Evolutionary conservation across 164 flowering plant species (phyloP), one percentile per base, ranked within the genome.

Genomic region (Akebia trifoliata): DNA sequence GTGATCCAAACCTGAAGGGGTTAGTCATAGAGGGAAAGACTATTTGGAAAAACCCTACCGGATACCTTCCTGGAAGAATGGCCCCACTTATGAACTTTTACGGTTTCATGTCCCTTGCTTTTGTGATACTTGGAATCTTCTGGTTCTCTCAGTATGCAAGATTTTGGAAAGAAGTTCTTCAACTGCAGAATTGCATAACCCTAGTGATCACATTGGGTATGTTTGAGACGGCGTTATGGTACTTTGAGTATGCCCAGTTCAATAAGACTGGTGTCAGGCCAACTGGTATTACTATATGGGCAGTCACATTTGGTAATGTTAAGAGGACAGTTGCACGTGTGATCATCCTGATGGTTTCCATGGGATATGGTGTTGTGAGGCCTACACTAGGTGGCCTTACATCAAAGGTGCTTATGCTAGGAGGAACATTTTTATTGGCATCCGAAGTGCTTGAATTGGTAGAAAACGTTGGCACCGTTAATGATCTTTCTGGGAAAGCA

Each of bases 311-410:
- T 69, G 97, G 99, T 29, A 60, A 84, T 21, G 74, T 93, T 38
- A 94, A 90, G 64, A 85, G 96, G 28, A 85, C 93, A 2, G 70
- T 86, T 47, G 83, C 96, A 20, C 90, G 97, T 42, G 31, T 94
- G 53, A 80, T 94, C 69, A 79, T 94, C 54, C 72, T 94, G 45
- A 86, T 82, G 74, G 99, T 94, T 66, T 72, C 93, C 0, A 94
- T 94, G 99, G 99, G 99, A 14, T 94, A 81, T 58, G 99, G 99
- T 73, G 99, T 94, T 57, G 95, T 94, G 36, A 87, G 97, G 49
- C 97, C 99, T 35, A 90, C 97, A 10, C 69, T 94, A 15, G 99
- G 99, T 64, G 99, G 97, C 46, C 78, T 94, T 17, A 94, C 97
- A n/a, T 83, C 86, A n/a, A 94, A 94, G 75, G 97, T 90, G 53